phyloP scores from a whole-genome alignment of 495 filamentous ascomycete genomes.

The Chaetomidium leptoderma region DNA sequence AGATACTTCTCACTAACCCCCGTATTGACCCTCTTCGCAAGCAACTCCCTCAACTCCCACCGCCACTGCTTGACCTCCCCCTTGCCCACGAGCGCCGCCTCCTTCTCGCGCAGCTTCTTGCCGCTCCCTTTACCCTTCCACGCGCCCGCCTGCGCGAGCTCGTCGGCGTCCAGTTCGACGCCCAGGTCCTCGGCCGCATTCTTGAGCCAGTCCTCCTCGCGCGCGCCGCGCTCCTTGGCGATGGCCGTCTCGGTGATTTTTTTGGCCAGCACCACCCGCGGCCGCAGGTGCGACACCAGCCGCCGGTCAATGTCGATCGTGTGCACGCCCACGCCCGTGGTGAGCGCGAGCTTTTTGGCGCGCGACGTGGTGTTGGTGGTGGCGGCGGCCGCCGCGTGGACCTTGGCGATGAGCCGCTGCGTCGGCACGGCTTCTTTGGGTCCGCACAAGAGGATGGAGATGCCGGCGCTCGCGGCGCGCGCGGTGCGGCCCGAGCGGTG shows the following conservation, averaged over 20 bases:
- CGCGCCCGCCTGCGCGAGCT: conserved; percentile 59
- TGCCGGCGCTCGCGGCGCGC: conserved; percentile 69
- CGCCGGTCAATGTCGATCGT: conserved; percentile 81
- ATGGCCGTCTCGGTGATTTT: conserved; percentile 74
- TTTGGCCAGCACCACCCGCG: conserved; percentile 70
- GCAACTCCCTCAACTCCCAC: conserved; percentile 58
- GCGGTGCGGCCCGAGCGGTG: conserved; percentile 95
- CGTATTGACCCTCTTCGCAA: conserved; percentile 76
- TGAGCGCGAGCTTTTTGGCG: conserved; percentile 49
- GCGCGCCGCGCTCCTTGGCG: conserved; percentile 79
- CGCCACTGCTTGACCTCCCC: conserved; percentile 60
- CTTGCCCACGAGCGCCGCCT: conserved; percentile 64
- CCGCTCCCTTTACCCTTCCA: conserved; percentile 64
- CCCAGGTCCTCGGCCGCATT: conserved; percentile 88
- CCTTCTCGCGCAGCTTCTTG: conserved; percentile 67
- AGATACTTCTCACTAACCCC: conserved; percentile 91
- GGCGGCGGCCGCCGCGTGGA: conserved; percentile 61
- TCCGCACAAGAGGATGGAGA: conserved; percentile 80
- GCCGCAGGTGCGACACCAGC: conserved; percentile 67
- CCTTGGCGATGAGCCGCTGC: conserved; percentile 77
- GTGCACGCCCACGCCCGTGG: conserved; percentile 53
- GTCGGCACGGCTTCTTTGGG: conserved; percentile 87
- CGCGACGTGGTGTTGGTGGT: conserved; percentile 14
- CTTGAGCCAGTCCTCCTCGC: conserved; percentile 79
- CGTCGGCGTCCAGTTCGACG: conserved; percentile 87